These are phyloP conservation scores for Akanthomyces dipterigenus DNA, from an alignment of 2,329 filamentous ascomycete genomes.

Conservation along the genomic window DNA sequence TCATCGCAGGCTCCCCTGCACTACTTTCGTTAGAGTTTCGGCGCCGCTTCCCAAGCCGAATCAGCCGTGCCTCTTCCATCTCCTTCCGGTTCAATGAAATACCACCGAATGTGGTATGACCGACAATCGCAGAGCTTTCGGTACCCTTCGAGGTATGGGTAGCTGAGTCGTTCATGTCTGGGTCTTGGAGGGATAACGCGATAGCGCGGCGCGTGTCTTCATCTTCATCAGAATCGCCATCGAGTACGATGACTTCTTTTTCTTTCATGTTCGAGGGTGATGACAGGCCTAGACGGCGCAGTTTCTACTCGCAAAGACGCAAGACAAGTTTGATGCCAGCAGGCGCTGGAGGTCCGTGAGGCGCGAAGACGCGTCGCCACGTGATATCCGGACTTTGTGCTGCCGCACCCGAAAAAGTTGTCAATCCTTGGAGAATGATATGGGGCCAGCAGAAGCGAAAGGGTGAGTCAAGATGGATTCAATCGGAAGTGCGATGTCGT, in stretches of 20 bases:
- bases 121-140: not conserved
- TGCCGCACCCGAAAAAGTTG: not conserved
- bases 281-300: not conserved
- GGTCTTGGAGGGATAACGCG: conserved; percentile 44
- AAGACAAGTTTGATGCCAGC: not conserved
- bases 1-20: not conserved
- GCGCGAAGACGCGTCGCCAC: not conserved
- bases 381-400: not conserved
- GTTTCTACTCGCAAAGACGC: not conserved
- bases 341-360: not conserved
- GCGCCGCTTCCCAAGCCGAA: conserved; percentile 54
- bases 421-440: not conserved
- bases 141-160: not conserved
- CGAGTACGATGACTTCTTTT: conserved; percentile 21
- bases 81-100: conserved; percentile 64
- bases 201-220: conserved; percentile 56
- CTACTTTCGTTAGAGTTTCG: conserved; percentile 15
- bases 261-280: conserved; percentile 17
- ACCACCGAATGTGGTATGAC: conserved; percentile 27
- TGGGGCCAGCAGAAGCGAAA: not conserved
- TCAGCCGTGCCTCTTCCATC: conserved; percentile 81
- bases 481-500: not conserved
- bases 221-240: conserved; percentile 42
- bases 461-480: not conserved
- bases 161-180: conserved; percentile 12